Conservation (phyloP, 2,329 filamentous ascomycete species). For the Cercospora beticola region DNA sequence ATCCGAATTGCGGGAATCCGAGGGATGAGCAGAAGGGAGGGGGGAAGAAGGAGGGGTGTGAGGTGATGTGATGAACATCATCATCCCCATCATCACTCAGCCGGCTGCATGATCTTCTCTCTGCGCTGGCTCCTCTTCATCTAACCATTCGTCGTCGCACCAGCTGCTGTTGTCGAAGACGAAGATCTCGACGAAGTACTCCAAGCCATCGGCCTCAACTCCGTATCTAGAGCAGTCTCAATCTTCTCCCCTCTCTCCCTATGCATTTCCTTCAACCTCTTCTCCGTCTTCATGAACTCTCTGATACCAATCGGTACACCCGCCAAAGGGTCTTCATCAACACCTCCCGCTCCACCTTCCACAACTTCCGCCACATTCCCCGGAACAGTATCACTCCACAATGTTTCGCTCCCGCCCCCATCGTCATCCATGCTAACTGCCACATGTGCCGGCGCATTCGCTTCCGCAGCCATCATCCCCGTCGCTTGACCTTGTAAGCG, state of each 20-base stretch:
- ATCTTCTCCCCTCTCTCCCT: conserved; percentile 20
- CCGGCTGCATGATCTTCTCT: not conserved
- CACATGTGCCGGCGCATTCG: conserved; percentile 49
- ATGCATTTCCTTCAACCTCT: conserved; percentile 77
- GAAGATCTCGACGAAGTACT: conserved; percentile 7
- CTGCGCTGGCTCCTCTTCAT: not conserved
- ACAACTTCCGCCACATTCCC: conserved; percentile 5
- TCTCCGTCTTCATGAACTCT: conserved; percentile 97
- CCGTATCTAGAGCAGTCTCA: conserved; percentile 26
- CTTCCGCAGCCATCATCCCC: conserved; percentile 39
- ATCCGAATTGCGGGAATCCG: conserved; percentile 21
- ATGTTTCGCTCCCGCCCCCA: conserved; percentile 70
- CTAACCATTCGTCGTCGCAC: not conserved
- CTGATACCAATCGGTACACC: conserved; percentile 87
- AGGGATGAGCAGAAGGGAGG: not conserved
- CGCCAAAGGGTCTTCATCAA: conserved; percentile 68
- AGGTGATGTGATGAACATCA: conserved; percentile 2
- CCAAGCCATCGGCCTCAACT: conserved; percentile 25
- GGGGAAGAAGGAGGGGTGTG: not conserved
- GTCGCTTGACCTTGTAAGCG: conserved; percentile 34
- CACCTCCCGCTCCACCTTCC: conserved; percentile 8
- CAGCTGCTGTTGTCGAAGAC: not conserved
- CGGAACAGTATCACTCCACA: conserved; percentile 54
- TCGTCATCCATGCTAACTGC: conserved; percentile 74
- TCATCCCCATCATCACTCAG: not conserved